Percentiles rank a stretch among this genome's conserved stretches.
These are phyloP conservation scores for Cavenderia fasciculata DNA, from an alignment of 78 protist species.

Conservation along the genomic window DNA sequence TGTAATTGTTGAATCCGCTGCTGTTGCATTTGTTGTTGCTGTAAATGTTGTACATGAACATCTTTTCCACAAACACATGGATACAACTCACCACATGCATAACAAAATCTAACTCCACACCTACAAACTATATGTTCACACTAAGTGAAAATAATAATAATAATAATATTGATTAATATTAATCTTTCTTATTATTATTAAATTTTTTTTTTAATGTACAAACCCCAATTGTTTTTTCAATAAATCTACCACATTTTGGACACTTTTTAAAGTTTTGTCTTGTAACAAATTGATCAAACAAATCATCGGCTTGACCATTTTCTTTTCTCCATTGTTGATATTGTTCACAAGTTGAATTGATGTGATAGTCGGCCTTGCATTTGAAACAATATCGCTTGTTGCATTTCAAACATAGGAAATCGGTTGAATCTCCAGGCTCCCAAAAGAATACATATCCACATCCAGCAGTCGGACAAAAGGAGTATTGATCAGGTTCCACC, in stretches of 20 bases:
- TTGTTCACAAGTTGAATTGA: constrained; percentile 10
- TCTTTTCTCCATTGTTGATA: constrained; percentile 35
- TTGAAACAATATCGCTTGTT: constrained; percentile 43
- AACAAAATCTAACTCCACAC: constrained; percentile 45
- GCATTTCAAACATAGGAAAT: constrained; percentile 42
- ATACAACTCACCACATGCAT: constrained; percentile 15
- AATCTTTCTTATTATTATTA: background rate
- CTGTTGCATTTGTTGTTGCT: background rate
- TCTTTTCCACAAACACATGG: constrained; percentile 51
- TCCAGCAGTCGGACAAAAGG: constrained; percentile 52
- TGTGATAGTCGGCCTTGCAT: constrained; percentile 37
- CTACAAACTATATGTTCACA: constrained; percentile 44
- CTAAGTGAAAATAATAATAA: background rate
- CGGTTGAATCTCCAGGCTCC: constrained; percentile 31
- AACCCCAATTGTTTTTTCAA: constrained; percentile 6
- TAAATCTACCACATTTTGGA: constrained; percentile 23
- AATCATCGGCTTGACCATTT: constrained; percentile 54
- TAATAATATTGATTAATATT: background rate
- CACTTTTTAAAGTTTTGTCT: constrained; percentile 43
- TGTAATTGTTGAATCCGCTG: background rate
- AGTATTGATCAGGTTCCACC: constrained; percentile 12
- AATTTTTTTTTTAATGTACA: too few species aligned
- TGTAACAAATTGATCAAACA: constrained; percentile 17
- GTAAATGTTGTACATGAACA: constrained; percentile 15
- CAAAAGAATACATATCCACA: constrained; percentile 61